Percentiles rank a stretch among this genome's conserved stretches.
phyloP scores from a whole-genome alignment of 257 asterid species.

The Henckelia pumila region DNA sequence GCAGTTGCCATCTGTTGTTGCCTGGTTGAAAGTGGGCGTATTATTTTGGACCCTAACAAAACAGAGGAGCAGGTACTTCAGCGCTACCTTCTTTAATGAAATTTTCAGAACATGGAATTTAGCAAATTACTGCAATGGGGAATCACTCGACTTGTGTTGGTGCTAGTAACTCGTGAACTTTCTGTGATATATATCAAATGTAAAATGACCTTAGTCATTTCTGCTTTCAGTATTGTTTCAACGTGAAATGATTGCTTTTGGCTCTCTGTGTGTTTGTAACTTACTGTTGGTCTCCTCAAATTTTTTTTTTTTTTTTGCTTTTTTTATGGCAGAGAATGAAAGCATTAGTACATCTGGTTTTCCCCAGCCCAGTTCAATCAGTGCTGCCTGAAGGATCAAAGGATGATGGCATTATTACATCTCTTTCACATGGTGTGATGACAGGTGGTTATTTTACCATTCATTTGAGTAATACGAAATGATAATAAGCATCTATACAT shows the following conservation, averaged over 20 bases:
- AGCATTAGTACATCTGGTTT: constrained; percentile 68
- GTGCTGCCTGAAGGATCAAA: constrained; percentile 54
- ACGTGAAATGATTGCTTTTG: no score
- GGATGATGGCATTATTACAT: constrained; percentile 65
- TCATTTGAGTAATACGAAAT: not conserved
- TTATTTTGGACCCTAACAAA: constrained; percentile 76
- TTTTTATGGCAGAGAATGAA: constrained; percentile 60
- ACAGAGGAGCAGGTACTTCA: constrained; percentile 73
- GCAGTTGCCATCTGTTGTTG: constrained; percentile 76
- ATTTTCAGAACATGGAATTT: constrained; percentile 1
- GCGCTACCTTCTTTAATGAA: not conserved
- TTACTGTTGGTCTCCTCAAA: no score
- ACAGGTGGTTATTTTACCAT: constrained; percentile 41
- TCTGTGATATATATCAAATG: not conserved
- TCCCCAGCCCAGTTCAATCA: constrained; percentile 64
- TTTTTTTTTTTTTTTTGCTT: no score
- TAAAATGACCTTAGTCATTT: not conserved
- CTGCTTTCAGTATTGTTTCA: not conserved
- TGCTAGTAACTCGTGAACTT: not conserved
- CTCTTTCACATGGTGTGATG: constrained; percentile 77
- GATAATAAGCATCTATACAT: not conserved
- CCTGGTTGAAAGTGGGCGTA: constrained; percentile 56
- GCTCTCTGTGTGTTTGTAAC: no score
- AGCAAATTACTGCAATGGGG: not conserved
- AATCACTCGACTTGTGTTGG: constrained; percentile 7